phyloP scores from a whole-genome alignment of 2,329 filamentous ascomycete species.

The Aspergillus felis region DNA sequence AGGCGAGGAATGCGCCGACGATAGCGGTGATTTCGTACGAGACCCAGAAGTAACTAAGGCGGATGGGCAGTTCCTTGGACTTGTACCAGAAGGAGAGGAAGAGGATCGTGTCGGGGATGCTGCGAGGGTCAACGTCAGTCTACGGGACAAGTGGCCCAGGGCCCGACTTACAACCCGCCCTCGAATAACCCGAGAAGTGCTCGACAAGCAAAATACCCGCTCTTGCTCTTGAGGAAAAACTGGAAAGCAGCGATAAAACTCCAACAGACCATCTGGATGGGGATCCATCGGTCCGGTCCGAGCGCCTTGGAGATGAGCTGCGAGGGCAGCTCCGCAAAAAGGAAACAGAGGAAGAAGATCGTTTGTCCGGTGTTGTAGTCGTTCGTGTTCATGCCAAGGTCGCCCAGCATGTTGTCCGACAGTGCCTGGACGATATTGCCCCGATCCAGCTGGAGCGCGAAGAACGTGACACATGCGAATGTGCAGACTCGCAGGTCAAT shows the following conservation, averaged over 20 bases:
- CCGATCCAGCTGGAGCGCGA: conserved; percentile 60
- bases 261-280: conserved; percentile 55
- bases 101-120: conserved; percentile 42
- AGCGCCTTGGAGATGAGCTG: conserved; percentile 58
- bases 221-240: conserved; percentile 47
- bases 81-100: conserved; percentile 76
- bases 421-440: conserved; percentile 60
- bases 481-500: conserved; percentile 42
- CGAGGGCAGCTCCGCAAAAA: conserved; percentile 55
- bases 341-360: conserved; percentile 34
- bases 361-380: conserved; percentile 44
- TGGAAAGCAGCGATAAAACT: conserved; percentile 51
- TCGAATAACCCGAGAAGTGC: conserved; percentile 49
- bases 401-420: conserved; percentile 57
- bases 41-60: conserved; percentile 69
- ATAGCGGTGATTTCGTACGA: conserved; percentile 51
- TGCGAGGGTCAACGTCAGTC: conserved; percentile 11
- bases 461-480: conserved; percentile 57
- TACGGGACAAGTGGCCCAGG: conserved; percentile 21
- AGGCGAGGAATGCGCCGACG: conserved; percentile 47
- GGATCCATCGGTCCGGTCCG: conserved; percentile 59
- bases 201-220: conserved; percentile 40
- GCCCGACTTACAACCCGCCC: conserved; percentile 57
- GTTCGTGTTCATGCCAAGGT: conserved; percentile 47
- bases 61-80: conserved; percentile 62